Percentiles rank a stretch among this genome's conserved stretches.
These are phyloP conservation scores for Clarireedia monteithiana DNA, from an alignment of 2,329 filamentous ascomycete genomes.

Conservation along the genomic window DNA sequence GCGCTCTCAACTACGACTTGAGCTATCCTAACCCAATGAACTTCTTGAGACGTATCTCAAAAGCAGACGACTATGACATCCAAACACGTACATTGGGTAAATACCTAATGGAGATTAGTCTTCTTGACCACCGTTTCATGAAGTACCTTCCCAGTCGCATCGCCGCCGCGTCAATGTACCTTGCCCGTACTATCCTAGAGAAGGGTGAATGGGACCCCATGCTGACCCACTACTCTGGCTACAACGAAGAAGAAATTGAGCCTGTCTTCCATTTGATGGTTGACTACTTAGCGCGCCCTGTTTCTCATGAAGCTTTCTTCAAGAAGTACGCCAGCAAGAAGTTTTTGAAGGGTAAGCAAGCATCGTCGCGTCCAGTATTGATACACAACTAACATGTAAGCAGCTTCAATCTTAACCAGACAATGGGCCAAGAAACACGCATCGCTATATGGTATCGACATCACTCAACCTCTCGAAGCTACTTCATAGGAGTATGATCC, in stretches of 20 bases:
- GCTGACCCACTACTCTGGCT: constrained; percentile 84
- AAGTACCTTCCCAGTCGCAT: constrained; percentile 81
- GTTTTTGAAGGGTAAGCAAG: constrained; percentile 85
- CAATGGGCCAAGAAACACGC: constrained; percentile 87
- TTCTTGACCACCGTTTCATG: constrained; percentile 93
- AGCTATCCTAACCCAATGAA: constrained; percentile 99
- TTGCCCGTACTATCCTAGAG: constrained; percentile 83
- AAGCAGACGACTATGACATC: constrained; percentile 99
- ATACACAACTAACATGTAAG: constrained; percentile 15
- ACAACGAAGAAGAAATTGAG: constrained; percentile 85
- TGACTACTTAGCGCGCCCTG: constrained; percentile 86
- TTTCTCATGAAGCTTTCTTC: constrained; percentile 95
- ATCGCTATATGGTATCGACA: constrained; percentile 43
- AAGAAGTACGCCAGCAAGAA: constrained; percentile 99
- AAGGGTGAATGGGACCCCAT: constrained; percentile 89
- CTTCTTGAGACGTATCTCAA: constrained; percentile 96
- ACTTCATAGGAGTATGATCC: constrained; percentile 20
- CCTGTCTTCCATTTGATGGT: constrained; percentile 92
- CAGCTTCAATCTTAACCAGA: constrained; percentile 84
- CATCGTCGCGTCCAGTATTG: constrained; percentile 1
- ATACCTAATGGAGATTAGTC: constrained; percentile 94
- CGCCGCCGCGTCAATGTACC: constrained; percentile 89
- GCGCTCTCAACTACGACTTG: constrained; percentile 88
- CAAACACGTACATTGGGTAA: constrained; percentile 95
- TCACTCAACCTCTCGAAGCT: constrained; percentile 26